Evolutionary conservation across 768 basidiomycete genomes (phyloP), one percentile per base, ranked within the genome.

Genomic region (Lactarius hatsudake): DNA sequence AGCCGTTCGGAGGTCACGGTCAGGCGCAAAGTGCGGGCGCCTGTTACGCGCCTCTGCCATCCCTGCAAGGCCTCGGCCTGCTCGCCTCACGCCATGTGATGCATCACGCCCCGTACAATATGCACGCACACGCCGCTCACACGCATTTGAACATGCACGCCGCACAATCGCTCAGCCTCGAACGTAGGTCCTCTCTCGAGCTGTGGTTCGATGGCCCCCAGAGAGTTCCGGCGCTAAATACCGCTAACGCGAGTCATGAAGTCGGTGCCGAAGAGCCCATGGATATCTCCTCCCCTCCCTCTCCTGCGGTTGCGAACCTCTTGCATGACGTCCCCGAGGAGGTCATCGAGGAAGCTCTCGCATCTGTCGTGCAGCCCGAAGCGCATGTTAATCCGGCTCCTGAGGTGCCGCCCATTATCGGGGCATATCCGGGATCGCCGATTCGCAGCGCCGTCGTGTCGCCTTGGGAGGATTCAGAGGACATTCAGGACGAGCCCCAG

Each of bases 341-440:
- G 2, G 57, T 59, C 56, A 67, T 61, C n/a, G 61, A 62, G 26
- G 48, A 63, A 38, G 65, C 61, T 26, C 23, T 66, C 36, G 55
- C 61, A n/a, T 48, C 61, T 34, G 54, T 54, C 32, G 40, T 62
- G 17, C 62, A 30, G 32, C 38, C 62, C 12, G 26, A 64, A 18
- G 62, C 68, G 12, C 65, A 66, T 40, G 40, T 71, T 36, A 36
- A 36, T 36, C 36, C 36, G 12, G 36, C 36, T 36, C 65, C 72
- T 18, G 34, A 69, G 7, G 83, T 83, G 26, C 81, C 80, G 28
- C 71, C 71, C 51, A 69, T 82, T 8, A 71, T 83, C 15, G 82
- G 81, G 30, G 81, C 80, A 32, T 83, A 81, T 79, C 80, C 82
- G 13, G 69, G 65, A 63, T 79, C 79, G 13, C 76, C 77, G 5